Conservation (phyloP, 345 rosid species). For the Excoecaria cochinchinensis region DNA sequence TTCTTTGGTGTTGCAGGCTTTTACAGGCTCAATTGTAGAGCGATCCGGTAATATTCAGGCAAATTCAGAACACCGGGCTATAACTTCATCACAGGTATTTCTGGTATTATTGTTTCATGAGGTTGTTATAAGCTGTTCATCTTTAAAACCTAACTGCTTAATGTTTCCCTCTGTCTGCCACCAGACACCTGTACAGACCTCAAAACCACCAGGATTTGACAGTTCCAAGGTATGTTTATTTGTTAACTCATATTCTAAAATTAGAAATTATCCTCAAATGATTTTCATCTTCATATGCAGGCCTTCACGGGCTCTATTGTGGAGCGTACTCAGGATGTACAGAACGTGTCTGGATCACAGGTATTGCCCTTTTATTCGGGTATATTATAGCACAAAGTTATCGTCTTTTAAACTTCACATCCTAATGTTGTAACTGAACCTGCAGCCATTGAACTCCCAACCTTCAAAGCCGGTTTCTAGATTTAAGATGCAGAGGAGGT, state of each 20-base stretch:
- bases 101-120: background rate
- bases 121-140: background rate
- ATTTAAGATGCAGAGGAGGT: conserved; percentile 71
- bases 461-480: conserved; percentile 76
- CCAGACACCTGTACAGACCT: background rate
- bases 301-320: conserved; percentile 76
- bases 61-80: background rate
- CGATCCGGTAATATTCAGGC: background rate
- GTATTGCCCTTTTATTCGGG: conserved; percentile 26
- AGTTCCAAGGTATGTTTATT: conserved; percentile 16
- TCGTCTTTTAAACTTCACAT: background rate
- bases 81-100: conserved; percentile 13
- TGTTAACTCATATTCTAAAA: background rate
- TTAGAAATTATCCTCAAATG: background rate
- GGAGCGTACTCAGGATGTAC: conserved; percentile 48
- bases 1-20: background rate
- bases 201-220: conserved; percentile 12
- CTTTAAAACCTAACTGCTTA: background rate
- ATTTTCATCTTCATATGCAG: conserved; percentile 30
- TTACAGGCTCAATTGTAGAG: conserved; percentile 8
- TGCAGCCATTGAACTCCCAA: conserved; percentile 49
- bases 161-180: background rate
- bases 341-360: conserved; percentile 31
- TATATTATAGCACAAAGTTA: background rate
- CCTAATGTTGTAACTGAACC: conserved; percentile 13